phyloP scores from a whole-genome alignment of 2,329 filamentous ascomycete genomes.

The Fusarium sp. region DNA sequence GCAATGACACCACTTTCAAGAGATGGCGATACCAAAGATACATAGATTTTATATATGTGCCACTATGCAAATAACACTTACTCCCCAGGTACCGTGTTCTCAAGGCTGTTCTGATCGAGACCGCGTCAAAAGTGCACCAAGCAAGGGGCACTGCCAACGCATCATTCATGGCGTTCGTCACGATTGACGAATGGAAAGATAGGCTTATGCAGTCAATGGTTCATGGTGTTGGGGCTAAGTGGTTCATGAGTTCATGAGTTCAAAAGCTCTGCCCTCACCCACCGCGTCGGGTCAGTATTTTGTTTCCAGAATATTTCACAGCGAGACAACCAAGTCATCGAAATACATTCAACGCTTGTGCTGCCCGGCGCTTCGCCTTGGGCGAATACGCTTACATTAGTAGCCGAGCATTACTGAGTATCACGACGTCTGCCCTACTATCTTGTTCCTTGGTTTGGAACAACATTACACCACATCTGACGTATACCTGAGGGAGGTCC shows the following conservation, averaged over 20 bases:
- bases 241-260: not conserved
- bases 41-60: not conserved
- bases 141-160: conserved; percentile 1
- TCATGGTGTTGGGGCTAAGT: not conserved
- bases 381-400: not conserved
- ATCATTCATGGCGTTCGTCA: not conserved
- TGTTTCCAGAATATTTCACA: not conserved
- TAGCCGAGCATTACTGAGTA: not conserved
- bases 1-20: conserved; percentile 15
- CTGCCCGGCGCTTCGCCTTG: not conserved
- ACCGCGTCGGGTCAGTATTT: not conserved
- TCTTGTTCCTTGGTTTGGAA: not conserved
- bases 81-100: not conserved
- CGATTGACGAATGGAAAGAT: not conserved
- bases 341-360: not conserved
- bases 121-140: not conserved
- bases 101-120: conserved; percentile 13
- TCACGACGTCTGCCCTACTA: not conserved
- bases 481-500: not conserved
- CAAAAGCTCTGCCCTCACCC: conserved; percentile 19
- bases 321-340: not conserved
- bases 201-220: not conserved
- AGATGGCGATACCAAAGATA: not conserved
- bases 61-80: not conserved
- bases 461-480: conserved; percentile 6